phyloP scores from a whole-genome alignment of 305 asterid genomes.

The Fraxinus angustifolia region DNA sequence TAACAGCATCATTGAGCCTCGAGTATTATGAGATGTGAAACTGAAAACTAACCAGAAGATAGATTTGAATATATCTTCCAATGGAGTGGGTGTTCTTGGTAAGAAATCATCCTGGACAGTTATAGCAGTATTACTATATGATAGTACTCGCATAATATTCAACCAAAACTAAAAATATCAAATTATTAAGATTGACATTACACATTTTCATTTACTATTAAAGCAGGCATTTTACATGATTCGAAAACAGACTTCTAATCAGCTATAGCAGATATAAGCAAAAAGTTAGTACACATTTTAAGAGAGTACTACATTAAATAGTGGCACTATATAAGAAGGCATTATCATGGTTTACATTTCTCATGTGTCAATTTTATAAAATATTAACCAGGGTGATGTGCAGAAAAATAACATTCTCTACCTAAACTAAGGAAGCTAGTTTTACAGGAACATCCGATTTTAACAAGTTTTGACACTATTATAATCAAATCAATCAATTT shows the following conservation, averaged over 20 bases:
- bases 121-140: constrained; percentile 9
- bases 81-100: constrained; percentile 89
- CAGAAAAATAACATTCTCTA: background rate
- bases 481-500: background rate
- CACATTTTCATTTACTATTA: constrained; percentile 7
- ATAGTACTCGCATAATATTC: background rate
- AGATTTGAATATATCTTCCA: constrained; percentile 90
- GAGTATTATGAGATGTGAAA: constrained; percentile 8
- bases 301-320: background rate
- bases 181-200: background rate
- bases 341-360: background rate
- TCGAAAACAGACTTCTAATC: background rate
- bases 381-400: background rate
- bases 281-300: background rate
- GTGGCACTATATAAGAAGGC: background rate
- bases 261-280: background rate
- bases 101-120: constrained; percentile 81
- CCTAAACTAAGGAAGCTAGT: background rate
- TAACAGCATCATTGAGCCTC: constrained; percentile 15
- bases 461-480: background rate
- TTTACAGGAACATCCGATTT: background rate
- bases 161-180: background rate
- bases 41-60: constrained; percentile 69
- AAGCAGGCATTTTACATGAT: background rate
- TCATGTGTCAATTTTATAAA: background rate